Evolutionary conservation across 257 asterid species (phyloP).

Genomic region (Rauvolfia tetraphylla): DNA sequence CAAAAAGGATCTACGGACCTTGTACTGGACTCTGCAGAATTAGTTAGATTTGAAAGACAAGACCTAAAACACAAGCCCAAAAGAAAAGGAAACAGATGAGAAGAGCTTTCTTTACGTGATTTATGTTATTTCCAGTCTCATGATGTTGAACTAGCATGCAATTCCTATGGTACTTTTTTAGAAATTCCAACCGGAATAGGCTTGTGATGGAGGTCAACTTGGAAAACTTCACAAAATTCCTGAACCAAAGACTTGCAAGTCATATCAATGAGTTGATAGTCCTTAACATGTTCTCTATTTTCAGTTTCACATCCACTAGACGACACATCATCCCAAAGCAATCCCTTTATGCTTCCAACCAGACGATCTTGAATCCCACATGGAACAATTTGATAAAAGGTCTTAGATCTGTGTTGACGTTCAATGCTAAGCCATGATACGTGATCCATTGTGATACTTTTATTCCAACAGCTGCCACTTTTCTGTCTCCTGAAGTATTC

Average conservation of each 20-base stretch:
- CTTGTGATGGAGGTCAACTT: constrained; percentile 41
- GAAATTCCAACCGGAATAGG: constrained; percentile 11
- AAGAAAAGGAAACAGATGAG: too few relatives aligned
- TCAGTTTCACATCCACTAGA: constrained; percentile 18
- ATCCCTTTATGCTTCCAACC: constrained; percentile 69
- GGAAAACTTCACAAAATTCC: constrained; percentile 70
- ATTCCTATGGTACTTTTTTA: background rate
- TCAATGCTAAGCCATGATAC: constrained; percentile 79
- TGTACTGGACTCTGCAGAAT: background rate
- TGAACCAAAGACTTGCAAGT: constrained; percentile 44
- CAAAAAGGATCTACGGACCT: background rate
- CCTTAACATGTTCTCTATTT: constrained; percentile 20
- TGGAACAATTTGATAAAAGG: constrained; percentile 62
- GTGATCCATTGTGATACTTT: constrained; percentile 74
- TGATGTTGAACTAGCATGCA: too few relatives aligned
- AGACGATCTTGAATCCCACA: constrained; percentile 77
- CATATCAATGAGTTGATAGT: constrained; percentile 43
- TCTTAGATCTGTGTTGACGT: constrained; percentile 60
- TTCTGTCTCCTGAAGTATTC: constrained; percentile 50
- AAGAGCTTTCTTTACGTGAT: too few relatives aligned
- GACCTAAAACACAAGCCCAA: too few relatives aligned
- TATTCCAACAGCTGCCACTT: constrained; percentile 84
- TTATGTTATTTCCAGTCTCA: too few relatives aligned
- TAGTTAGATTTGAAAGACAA: background rate
- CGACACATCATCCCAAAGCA: constrained; percentile 26